Evolutionary conservation across 495 filamentous ascomycete species (phyloP).

Genomic region (Xylaria scruposa): DNA sequence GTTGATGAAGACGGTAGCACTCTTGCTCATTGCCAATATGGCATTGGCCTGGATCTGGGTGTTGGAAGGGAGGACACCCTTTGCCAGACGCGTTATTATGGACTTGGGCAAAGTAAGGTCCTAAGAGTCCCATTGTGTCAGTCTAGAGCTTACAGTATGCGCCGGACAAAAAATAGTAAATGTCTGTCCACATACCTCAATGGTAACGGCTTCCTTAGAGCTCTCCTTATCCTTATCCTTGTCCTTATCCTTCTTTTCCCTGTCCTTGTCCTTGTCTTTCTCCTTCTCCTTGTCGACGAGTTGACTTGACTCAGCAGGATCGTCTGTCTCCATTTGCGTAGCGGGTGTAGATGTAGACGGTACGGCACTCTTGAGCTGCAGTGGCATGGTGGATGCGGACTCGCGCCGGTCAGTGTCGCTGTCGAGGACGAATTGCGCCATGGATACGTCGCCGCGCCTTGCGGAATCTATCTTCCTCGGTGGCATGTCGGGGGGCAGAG

Average conservation of each 20-base stretch:
- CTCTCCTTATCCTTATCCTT: constrained; percentile 26
- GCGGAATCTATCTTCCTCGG: constrained; percentile 18
- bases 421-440: constrained; percentile 49
- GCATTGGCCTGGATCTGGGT: constrained; percentile 95
- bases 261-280: constrained; percentile 33
- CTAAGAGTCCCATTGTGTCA: constrained; percentile 50
- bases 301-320: constrained; percentile 31
- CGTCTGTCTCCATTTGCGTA: constrained; percentile 39
- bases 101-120: constrained; percentile 91
- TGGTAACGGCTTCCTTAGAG: constrained; percentile 44
- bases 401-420: constrained; percentile 38
- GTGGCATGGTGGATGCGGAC: constrained; percentile 33
- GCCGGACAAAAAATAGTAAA: not conserved
- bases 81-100: constrained; percentile 91
- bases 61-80: constrained; percentile 95
- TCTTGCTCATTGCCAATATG: constrained; percentile 87
- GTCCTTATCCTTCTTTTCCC: constrained; percentile 16
- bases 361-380: constrained; percentile 26
- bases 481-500: constrained; percentile 11
- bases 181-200: constrained; percentile 45
- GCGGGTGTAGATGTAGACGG: constrained; percentile 27
- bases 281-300: constrained; percentile 37
- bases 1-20: constrained; percentile 92
- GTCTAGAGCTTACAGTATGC: not conserved
- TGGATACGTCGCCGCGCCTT: constrained; percentile 42